Evolutionary conservation across 1,284 basidiomycete species (phyloP), one percentile per base, ranked within the genome.

Genomic region (Cryptococcus sp.): DNA sequence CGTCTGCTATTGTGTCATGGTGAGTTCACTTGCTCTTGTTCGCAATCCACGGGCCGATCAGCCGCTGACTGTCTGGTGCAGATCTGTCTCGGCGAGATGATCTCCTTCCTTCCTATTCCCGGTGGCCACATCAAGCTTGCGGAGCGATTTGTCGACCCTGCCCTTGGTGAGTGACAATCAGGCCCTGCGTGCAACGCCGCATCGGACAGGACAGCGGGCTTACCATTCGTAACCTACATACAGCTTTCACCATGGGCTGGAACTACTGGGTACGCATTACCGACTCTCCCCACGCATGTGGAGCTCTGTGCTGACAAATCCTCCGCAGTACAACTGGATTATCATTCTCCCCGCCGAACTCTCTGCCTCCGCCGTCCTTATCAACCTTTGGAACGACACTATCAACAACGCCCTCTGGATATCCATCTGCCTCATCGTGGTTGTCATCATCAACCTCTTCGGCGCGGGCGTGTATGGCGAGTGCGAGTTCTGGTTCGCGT

Each of bases 81-180:
- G 71, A 68, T 78, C 24, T 77, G 72, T 8, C 70, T 81, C n/a
- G 79, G 78, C 16, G 79, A 80, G 59, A 73, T 80, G 71, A 67
- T 77, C 53, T 68, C 77, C 4, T 75, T 72, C 53, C 72, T 80
- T 42, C 77, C 78, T 40, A 78, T 82, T 59, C 62, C 80, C 48
- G 87, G 85, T 59, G 85, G 89, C 5, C 89, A 91, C 72, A 87
- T 92, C 72, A 86, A 83, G 50, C 80, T 91, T 40, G 87, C 89
- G 4, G 84, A 84, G 62, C 85, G 87, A 43, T 90, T 90, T 70
- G 85, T 91, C 24, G 85, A 89, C 68, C 85, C 86, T 5, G 86
- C 89, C 2, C 81, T 91, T 57, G 48, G 48, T 38, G 13, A 38
- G 48, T 50, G 11, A 13, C 12, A 37, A 16, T 21, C 9, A n/a